A percentile compares a stretch with the other conserved stretches of the same genome.
These are phyloP conservation scores for Lathyrus aphaca DNA, from an alignment of 306 rosid species.

Conservation along the genomic window DNA sequence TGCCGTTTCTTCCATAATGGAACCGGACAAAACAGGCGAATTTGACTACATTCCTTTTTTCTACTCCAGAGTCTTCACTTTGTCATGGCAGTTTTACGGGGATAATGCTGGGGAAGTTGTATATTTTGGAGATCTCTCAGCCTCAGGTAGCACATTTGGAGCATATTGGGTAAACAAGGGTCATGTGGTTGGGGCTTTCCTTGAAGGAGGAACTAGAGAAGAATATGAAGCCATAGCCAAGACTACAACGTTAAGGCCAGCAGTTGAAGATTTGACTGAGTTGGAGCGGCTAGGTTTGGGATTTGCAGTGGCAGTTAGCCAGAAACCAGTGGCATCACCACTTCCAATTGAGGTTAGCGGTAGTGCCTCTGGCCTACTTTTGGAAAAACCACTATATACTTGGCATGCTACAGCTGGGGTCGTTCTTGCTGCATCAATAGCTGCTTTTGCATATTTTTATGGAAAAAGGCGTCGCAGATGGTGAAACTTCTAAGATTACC, in stretches of 20 bases:
- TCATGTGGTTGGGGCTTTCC: constrained; percentile 68
- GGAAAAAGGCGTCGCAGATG: constrained; percentile 85
- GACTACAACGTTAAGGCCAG: constrained; percentile 74
- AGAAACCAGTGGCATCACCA: constrained; percentile 48
- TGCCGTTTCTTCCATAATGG: constrained; percentile 82
- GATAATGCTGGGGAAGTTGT: constrained; percentile 82
- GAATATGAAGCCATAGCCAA: constrained; percentile 49
- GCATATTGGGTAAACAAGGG: constrained; percentile 91
- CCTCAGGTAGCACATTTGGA: constrained; percentile 64
- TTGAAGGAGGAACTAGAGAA: constrained; percentile 47
- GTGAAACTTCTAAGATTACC: constrained; percentile 50
- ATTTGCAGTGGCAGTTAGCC: constrained; percentile 64
- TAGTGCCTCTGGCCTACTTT: constrained; percentile 44
- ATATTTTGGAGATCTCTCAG: constrained; percentile 79
- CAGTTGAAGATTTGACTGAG: constrained; percentile 68
- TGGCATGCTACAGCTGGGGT: constrained; percentile 93
- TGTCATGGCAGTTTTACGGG: constrained; percentile 98
- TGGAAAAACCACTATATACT: constrained; percentile 69
- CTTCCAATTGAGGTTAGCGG: constrained; percentile 39
- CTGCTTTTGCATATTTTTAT: constrained; percentile 84
- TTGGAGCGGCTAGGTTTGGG: constrained; percentile 84
- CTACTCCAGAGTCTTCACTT: constrained; percentile 88
- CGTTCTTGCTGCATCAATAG: constrained; percentile 77
- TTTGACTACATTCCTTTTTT: constrained; percentile 92
- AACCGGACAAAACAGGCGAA: constrained; percentile 60